Evolutionary conservation across 208 protist species (phyloP).

Genomic region (Leishmania turanica): DNA sequence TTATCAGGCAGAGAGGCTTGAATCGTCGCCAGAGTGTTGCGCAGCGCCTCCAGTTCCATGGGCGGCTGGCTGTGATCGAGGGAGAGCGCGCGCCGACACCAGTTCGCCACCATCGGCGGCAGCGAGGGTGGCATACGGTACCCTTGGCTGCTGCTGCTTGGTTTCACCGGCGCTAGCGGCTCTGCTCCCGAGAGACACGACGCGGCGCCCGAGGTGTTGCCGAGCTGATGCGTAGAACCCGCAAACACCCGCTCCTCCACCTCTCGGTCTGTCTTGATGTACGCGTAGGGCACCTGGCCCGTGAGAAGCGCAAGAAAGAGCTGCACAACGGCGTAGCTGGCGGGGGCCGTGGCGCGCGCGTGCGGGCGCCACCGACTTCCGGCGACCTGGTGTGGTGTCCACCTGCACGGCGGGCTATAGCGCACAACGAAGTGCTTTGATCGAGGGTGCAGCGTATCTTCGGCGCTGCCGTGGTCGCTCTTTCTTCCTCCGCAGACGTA

Average conservation of each 20-base stretch:
- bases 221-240: background rate
- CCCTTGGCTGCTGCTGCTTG: conserved; percentile 29
- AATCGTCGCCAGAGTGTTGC: conserved; percentile 17
- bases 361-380: conserved; percentile 71
- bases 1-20: conserved; percentile 11
- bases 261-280: conserved; percentile 26
- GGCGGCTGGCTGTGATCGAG: conserved; percentile 24
- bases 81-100: conserved; percentile 29
- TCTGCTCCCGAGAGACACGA: background rate
- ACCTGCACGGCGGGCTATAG: conserved; percentile 34
- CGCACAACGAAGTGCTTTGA: conserved; percentile 30
- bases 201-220: background rate
- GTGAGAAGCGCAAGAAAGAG: conserved; percentile 61
- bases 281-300: conserved; percentile 49
- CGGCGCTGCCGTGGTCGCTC: background rate
- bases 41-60: conserved; percentile 33
- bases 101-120: conserved; percentile 23
- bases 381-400: conserved; percentile 11
- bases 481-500: background rate
- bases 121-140: conserved; percentile 38
- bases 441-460: background rate
- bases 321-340: conserved; percentile 62
- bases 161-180: conserved; percentile 14
- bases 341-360: conserved; percentile 47
- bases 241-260: conserved; percentile 40